Percentiles rank a stretch among this genome's conserved stretches.
These are phyloP conservation scores for Strobilomyces echinocephalus DNA, from an alignment of 768 basidiomycete species.

Conservation along the genomic window DNA sequence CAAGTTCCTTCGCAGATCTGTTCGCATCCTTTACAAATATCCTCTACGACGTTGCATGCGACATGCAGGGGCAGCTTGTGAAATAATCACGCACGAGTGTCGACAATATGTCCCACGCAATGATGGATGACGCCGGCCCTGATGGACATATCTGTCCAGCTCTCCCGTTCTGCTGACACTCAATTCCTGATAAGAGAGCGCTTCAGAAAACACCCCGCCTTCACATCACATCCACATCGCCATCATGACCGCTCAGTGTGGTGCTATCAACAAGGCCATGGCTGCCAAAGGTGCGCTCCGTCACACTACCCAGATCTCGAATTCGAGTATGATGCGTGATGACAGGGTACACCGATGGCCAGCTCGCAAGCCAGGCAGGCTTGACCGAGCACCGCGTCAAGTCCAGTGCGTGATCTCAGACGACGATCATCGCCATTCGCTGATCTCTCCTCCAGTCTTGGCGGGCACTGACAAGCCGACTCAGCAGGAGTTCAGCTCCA, in stretches of 20 bases:
- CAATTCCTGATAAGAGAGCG: slow-evolving; percentile 12
- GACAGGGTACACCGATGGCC: slow-evolving; percentile 5
- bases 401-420: slow-evolving; percentile 40
- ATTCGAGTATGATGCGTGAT: background rate
- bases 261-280: slow-evolving; percentile 53
- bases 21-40: too few species aligned
- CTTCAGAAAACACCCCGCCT: background rate
- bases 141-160: slow-evolving; percentile 8
- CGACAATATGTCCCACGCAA: too few species aligned
- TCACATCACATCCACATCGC: slow-evolving; percentile 26
- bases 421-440: too few species aligned
- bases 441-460: slow-evolving; percentile 38
- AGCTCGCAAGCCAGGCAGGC: slow-evolving; percentile 46
- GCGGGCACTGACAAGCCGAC: slow-evolving; percentile 41
- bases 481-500: slow-evolving; percentile 42
- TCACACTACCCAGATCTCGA: background rate
- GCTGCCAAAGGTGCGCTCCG: slow-evolving; percentile 40
- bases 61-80: too few species aligned
- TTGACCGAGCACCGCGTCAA: slow-evolving; percentile 43
- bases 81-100: background rate
- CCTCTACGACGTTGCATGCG: too few species aligned
- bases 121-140: background rate
- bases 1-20: too few species aligned
- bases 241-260: slow-evolving; percentile 44
- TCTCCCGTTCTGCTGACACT: slow-evolving; percentile 12